phyloP scores from a whole-genome alignment of 768 basidiomycete genomes.

The Suillus bovinus region DNA sequence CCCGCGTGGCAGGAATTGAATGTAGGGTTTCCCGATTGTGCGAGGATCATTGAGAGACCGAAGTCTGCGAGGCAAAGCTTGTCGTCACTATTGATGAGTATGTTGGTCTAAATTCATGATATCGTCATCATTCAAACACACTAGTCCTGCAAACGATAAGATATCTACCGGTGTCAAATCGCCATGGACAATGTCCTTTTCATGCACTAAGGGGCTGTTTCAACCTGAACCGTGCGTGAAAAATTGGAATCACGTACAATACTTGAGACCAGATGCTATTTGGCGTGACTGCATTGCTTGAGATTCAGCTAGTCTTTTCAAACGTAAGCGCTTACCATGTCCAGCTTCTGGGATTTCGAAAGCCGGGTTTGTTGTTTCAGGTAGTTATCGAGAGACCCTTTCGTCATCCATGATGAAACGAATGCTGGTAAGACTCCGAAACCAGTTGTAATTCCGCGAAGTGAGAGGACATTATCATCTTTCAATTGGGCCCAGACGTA shows the following conservation, averaged over 20 bases:
- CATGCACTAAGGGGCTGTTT: slow-evolving; percentile 16
- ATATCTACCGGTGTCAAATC: slow-evolving; percentile 39
- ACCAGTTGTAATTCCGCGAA: slow-evolving; percentile 26
- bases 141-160: too few relatives aligned
- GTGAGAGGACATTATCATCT: slow-evolving; percentile 32
- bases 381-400: slow-evolving; percentile 33
- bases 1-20: slow-evolving; percentile 27
- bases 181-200: slow-evolving; percentile 35
- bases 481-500: slow-evolving; percentile 29
- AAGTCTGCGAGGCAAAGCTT: slow-evolving; percentile 31
- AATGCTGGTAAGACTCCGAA: slow-evolving; percentile 33
- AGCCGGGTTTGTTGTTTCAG: too few relatives aligned
- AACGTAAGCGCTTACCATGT: slow-evolving; percentile 14
- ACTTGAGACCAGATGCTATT: slow-evolving; percentile 24
- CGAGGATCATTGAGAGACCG: slow-evolving; percentile 26
- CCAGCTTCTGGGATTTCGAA: slow-evolving; percentile 15
- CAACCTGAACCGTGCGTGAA: not conserved
- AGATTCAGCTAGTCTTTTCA: too few relatives aligned
- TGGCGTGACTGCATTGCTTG: slow-evolving; percentile 21
- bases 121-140: not conserved
- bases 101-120: slow-evolving; percentile 21
- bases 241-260: slow-evolving; percentile 15
- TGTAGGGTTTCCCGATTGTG: slow-evolving; percentile 8
- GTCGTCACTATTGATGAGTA: slow-evolving; percentile 18
- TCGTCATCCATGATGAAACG: slow-evolving; percentile 35